Percentiles rank a stretch among this genome's conserved stretches.
Conservation (phyloP, 192 early-diverging fungal genomes). For the Chytriomyces sp. region DNA sequence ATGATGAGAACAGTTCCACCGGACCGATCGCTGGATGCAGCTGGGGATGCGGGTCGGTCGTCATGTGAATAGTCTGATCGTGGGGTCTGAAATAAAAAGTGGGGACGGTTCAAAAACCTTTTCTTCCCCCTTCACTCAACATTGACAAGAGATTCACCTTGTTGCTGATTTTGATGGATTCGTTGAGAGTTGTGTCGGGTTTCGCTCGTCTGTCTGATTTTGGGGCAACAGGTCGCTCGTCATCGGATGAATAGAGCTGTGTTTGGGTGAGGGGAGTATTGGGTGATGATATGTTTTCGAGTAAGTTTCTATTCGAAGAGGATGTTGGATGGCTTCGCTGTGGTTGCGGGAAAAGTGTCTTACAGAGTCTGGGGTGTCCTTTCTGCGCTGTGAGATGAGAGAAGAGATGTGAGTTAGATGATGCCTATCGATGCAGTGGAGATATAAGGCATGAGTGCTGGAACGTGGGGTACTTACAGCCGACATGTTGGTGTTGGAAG, state of each 20-base stretch:
- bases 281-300: not conserved
- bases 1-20: not conserved
- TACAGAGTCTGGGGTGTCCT: too few relatives aligned
- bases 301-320: not conserved
- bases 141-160: not conserved
- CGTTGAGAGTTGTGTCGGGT: not conserved
- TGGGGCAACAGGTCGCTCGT: not conserved
- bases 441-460: too few relatives aligned
- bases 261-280: not conserved
- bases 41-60: not conserved
- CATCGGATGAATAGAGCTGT: slow-evolving; percentile 11
- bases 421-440: too few relatives aligned
- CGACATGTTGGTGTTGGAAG: too few relatives aligned
- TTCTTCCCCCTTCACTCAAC: too few relatives aligned
- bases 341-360: too few relatives aligned
- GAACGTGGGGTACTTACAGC: too few relatives aligned
- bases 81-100: not conserved
- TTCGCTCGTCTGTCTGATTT: not conserved
- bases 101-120: too few relatives aligned
- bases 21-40: not conserved
- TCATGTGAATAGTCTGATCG: not conserved
- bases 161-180: slow-evolving; percentile 4
- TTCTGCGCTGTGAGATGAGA: too few relatives aligned
- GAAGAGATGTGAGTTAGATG: too few relatives aligned
- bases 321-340: too few relatives aligned